A percentile compares a stretch with the other conserved stretches of the same genome.
These are phyloP conservation scores for Pythium dissotocum DNA, from an alignment of 352 stramenopile genomes.

Conservation along the genomic window DNA sequence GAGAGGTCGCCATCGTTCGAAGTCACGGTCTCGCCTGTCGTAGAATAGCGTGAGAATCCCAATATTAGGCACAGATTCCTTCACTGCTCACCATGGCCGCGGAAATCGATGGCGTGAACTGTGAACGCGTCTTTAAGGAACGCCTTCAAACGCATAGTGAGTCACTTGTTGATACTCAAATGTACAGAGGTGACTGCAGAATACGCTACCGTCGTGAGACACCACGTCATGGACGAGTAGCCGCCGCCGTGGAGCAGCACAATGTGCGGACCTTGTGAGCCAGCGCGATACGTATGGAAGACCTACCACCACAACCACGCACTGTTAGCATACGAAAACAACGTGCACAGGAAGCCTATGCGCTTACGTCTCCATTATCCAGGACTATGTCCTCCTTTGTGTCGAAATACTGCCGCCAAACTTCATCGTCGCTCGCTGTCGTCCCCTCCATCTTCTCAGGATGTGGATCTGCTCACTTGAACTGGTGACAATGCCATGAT, in stretches of 20 bases:
- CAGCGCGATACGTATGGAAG: conserved; percentile 80
- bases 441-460: neutral
- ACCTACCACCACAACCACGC: conserved; percentile 36
- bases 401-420: conserved; percentile 82
- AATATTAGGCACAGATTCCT: too few relatives aligned
- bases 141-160: conserved; percentile 33
- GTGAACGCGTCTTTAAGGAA: conserved; percentile 73
- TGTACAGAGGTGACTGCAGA: neutral
- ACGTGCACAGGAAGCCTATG: neutral
- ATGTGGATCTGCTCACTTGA: conserved; percentile 11
- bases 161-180: neutral
- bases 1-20: conserved; percentile 69
- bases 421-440: conserved; percentile 26
- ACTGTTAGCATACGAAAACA: neutral
- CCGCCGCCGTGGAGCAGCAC: conserved; percentile 85
- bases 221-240: conserved; percentile 89
- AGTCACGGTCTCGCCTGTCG: conserved; percentile 53
- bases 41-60: neutral
- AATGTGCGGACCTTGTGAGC: conserved; percentile 63
- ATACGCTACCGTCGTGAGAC: conserved; percentile 60
- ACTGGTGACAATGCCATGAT: neutral
- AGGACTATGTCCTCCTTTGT: conserved; percentile 59
- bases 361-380: conserved; percentile 61
- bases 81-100: conserved; percentile 59
- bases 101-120: conserved; percentile 85